Evolutionary conservation across 78 protist genomes (phyloP).

Genomic region (Dictyostelium brefeldianum): DNA sequence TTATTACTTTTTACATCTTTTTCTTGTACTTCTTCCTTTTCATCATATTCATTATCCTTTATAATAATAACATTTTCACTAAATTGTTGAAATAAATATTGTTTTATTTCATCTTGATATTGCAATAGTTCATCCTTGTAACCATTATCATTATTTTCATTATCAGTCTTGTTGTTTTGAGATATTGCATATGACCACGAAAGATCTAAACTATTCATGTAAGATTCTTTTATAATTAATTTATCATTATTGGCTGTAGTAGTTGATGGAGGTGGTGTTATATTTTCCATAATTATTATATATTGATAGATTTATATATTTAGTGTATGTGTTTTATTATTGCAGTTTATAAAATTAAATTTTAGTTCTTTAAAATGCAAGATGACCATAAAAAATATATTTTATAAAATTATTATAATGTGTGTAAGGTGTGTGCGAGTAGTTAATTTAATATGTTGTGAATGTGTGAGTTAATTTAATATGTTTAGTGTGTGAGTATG

Average conservation of each 20-base stretch:
- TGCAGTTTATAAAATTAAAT: no score
- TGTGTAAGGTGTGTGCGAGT: no score
- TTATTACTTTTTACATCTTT: background rate
- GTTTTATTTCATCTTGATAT: background rate
- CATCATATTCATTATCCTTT: background rate
- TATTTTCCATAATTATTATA: no score
- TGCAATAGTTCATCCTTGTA: background rate
- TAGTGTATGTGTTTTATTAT: no score
- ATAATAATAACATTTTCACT: background rate
- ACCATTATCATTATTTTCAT: background rate
- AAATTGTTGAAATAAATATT: background rate
- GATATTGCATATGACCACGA: background rate
- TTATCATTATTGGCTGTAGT: background rate
- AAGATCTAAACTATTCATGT: background rate
- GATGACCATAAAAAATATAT: no score
- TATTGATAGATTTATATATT: no score
- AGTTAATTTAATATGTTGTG: no score
- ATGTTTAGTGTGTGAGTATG: no score
- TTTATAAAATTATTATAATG: no score
- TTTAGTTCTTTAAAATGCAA: no score
- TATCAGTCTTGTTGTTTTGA: background rate
- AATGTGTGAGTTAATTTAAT: no score
- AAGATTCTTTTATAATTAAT: background rate
- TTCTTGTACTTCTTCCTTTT: background rate
- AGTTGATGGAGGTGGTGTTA: no score